phyloP scores from a whole-genome alignment of 2,329 filamentous ascomycete species.

The Decorospora gaudefroyi region DNA sequence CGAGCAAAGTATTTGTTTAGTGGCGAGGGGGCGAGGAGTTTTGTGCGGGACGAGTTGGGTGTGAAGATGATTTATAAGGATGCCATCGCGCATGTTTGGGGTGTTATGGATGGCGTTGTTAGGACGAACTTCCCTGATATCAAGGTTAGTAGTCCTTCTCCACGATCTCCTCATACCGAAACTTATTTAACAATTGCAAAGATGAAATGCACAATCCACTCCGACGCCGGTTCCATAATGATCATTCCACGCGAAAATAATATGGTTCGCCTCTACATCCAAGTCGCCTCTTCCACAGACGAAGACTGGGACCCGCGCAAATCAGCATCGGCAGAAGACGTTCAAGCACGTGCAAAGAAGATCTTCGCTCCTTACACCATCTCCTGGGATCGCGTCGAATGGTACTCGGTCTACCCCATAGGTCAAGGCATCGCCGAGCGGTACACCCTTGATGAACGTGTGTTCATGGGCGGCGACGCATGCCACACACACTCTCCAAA shows the following conservation, averaged over 20 bases:
- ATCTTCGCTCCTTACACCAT: conserved; percentile 65
- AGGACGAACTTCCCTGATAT: conserved; percentile 67
- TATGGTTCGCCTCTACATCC: conserved; percentile 61
- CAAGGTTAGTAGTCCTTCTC: conserved; percentile 50
- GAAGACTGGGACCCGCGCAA: conserved; percentile 65
- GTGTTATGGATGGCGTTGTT: conserved; percentile 69
- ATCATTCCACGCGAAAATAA: conserved; percentile 62
- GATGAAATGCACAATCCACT: conserved; percentile 72
- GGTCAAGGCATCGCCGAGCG: conserved; percentile 68
- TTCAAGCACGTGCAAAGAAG: conserved; percentile 61
- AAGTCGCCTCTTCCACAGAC: conserved; percentile 66
- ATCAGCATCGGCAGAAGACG: conserved; percentile 62
- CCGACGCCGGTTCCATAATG: conserved; percentile 66
- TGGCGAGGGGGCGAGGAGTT: conserved; percentile 65
- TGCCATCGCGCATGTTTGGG: conserved; percentile 67
- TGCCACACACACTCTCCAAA: conserved; percentile 68
- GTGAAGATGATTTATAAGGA: conserved; percentile 69
- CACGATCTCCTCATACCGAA: neutral
- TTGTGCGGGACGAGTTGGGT: conserved; percentile 64
- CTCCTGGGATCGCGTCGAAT: conserved; percentile 67
- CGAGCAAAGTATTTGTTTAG: conserved; percentile 66
- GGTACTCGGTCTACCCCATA: conserved; percentile 69
- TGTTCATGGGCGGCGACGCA: conserved; percentile 68
- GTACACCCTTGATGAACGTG: conserved; percentile 66
- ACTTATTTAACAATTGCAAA: conserved; percentile 29